Evolutionary conservation across 495 filamentous ascomycete species (phyloP).

Genomic region (Aspergillus conjunctus): DNA sequence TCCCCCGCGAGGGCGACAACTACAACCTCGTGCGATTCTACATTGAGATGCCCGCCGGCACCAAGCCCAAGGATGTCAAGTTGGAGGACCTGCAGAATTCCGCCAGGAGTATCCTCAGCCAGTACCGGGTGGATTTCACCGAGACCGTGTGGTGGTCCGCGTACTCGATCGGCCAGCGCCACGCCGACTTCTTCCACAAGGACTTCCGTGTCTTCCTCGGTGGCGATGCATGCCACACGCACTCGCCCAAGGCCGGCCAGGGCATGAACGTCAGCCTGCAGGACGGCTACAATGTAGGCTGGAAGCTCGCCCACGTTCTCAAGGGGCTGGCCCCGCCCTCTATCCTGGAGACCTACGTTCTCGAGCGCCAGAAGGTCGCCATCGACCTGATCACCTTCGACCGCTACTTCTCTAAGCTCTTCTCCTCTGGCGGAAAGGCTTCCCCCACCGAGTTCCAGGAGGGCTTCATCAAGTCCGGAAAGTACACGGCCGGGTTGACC

Average conservation of each 20-base stretch:
- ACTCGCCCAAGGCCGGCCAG: conserved; percentile 64
- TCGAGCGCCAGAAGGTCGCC: conserved; percentile 68
- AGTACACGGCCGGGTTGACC: conserved; percentile 67
- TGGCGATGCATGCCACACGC: conserved; percentile 64
- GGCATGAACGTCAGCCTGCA: conserved; percentile 54
- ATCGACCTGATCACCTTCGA: conserved; percentile 77
- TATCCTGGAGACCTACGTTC: conserved; percentile 67
- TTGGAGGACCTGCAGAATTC: conserved; percentile 59
- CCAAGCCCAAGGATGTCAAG: conserved; percentile 41
- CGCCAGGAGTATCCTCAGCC: conserved; percentile 60
- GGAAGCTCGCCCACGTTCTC: conserved; percentile 73
- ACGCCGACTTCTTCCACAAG: conserved; percentile 57
- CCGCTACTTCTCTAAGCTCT: conserved; percentile 62
- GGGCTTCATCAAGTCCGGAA: conserved; percentile 59
- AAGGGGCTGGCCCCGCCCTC: conserved; percentile 56
- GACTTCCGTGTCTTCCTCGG: conserved; percentile 57
- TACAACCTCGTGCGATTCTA: conserved; percentile 70
- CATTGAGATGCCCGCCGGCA: conserved; percentile 64
- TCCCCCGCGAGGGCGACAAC: conserved; percentile 66
- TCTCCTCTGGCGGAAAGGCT: conserved; percentile 49
- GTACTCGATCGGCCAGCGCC: conserved; percentile 61
- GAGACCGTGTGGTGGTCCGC: conserved; percentile 61
- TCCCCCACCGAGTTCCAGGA: conserved; percentile 53
- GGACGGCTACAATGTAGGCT: conserved; percentile 69
- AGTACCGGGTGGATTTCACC: conserved; percentile 55